Evolutionary conservation across 257 asterid species (phyloP), one percentile per base, ranked within the genome.

Genomic region (Nicotiana tabacum): DNA sequence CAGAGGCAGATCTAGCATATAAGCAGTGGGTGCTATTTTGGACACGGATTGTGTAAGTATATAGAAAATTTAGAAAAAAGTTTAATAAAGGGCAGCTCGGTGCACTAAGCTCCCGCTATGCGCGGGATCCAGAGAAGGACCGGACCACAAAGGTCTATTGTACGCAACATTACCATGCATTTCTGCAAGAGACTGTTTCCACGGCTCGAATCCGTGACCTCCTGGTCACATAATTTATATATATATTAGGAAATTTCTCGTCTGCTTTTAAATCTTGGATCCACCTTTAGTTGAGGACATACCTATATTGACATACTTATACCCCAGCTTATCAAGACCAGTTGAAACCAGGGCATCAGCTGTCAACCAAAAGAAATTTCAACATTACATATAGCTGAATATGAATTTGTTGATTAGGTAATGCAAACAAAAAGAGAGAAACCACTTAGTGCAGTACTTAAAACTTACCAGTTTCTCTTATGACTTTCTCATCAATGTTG

Each of bases 321-420:
- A 96, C 0, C 98, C 99, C 18, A 92, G 95, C 89, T 94, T 88
- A 4, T 93, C 81, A 57, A 96, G 97, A 39, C 99, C 98, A 86
- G 95, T 93, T n/a, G 98, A 92, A 87, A 96, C 92, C 62, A 96
- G 65, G 77, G 98, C 96, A 92, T 96, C 99, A 81, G 98, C 99
- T 91, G 92, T 83, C 66, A 77, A 82, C 74, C 61, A 86, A 83
- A 66, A 53, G 17, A 56, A 74, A 60, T 6, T 51, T 8, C 2
- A 80, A 70, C 9, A 51, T 13, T 48, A 74, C 7, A 6, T 13
- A 43, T 10, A 74, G 43, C 2, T 74, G 43, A 15, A 74, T 74
- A 27, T 74, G 80, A 74, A 48, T 3, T 57, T 12, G 37, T 21
- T 35, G 21, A 74, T 39, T 21, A 30, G 27, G 13, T 53, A 35